Conservation (phyloP, 306 rosid species). For the Elaeagnus macrophylla region DNA sequence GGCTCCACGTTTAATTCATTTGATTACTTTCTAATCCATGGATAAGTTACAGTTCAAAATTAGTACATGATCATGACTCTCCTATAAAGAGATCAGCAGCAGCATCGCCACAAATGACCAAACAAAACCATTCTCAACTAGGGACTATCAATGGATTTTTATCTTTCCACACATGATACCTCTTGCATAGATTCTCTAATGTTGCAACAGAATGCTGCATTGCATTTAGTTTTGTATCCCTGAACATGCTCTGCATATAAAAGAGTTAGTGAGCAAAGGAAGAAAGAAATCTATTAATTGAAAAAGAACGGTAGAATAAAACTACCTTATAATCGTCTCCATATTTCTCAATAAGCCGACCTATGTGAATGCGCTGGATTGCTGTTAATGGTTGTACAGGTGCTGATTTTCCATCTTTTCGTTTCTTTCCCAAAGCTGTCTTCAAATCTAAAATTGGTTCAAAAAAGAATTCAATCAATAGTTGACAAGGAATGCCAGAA, state of each 20-base stretch:
- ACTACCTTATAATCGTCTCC: conserved; percentile 64
- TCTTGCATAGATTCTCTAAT: conserved; percentile 61
- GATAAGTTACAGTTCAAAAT: too few relatives aligned
- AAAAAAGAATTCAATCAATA: conserved; percentile 11
- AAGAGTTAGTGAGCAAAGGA: conserved; percentile 2
- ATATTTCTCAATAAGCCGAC: conserved; percentile 52
- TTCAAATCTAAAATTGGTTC: conserved; percentile 49
- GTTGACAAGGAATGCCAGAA: background rate
- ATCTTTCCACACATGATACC: conserved; percentile 37
- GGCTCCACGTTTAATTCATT: too few relatives aligned
- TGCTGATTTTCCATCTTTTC: conserved; percentile 71
- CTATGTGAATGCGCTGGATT: conserved; percentile 58
- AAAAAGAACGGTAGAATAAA: background rate
- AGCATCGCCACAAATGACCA: too few relatives aligned
- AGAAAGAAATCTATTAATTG: conserved; percentile 4
- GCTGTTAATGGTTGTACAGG: conserved; percentile 60
- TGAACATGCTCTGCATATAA: conserved; percentile 64
- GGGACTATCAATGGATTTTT: conserved; percentile 44
- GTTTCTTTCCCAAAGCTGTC: conserved; percentile 65
- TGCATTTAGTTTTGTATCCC: conserved; percentile 71
- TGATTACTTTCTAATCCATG: too few relatives aligned
- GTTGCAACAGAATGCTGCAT: conserved; percentile 83
- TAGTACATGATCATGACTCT: too few relatives aligned
- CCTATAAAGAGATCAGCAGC: too few relatives aligned
- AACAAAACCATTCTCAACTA: conserved; percentile 6